Percentiles rank a stretch among this genome's conserved stretches.
phyloP scores from a whole-genome alignment of 345 rosid species.

The Brassica cretica region DNA sequence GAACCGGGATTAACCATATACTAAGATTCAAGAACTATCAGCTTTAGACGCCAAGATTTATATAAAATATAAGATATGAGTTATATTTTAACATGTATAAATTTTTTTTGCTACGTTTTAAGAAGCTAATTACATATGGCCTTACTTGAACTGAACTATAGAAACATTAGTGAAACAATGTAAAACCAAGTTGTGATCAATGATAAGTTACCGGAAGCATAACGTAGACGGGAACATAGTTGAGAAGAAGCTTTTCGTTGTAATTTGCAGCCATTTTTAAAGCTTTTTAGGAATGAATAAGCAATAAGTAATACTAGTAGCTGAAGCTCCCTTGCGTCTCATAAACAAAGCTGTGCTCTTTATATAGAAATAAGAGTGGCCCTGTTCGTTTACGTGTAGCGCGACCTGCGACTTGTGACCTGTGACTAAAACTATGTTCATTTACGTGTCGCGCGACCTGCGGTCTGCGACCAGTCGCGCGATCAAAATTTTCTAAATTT shows the following conservation, averaged over 20 bases:
- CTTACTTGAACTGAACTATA: neutral
- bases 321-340: conserved; percentile 2
- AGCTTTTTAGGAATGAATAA: neutral
- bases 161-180: neutral
- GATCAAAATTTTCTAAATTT: no score
- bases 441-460: no score
- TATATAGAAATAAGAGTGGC: neutral
- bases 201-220: conserved; percentile 73
- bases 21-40: neutral
- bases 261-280: conserved; percentile 31
- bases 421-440: no score
- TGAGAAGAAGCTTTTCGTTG: conserved; percentile 53
- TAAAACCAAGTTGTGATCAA: neutral
- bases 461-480: no score
- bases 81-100: no score
- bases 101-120: no score
- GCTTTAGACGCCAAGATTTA: neutral
- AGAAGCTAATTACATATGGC: neutral
- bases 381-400: no score
- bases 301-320: conserved; percentile 1
- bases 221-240: conserved; percentile 74
- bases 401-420: no score
- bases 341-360: neutral
- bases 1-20: neutral
- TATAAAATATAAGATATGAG: neutral